Conservation (phyloP, 768 basidiomycete genomes). For the Neoboletus subvelutipes region DNA sequence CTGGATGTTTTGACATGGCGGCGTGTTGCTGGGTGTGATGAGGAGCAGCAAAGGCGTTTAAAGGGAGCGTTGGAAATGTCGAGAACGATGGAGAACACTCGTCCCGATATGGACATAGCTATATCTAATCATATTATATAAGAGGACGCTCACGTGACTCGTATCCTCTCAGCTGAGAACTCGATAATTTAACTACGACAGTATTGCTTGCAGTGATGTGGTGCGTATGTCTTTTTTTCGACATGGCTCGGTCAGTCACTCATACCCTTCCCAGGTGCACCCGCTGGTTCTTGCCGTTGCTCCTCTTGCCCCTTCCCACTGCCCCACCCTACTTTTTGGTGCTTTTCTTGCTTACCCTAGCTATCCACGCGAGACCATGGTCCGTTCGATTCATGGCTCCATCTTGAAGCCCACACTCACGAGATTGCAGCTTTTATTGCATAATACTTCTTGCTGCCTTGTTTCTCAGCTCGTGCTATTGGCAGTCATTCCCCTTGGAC, state of each 20-base stretch:
- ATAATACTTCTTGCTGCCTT: slow-evolving; percentile 79
- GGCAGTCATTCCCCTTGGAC: slow-evolving; percentile 76
- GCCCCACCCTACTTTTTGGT: slow-evolving; percentile 79
- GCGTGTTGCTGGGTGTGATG: slow-evolving; percentile 11
- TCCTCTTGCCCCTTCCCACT: slow-evolving; percentile 75
- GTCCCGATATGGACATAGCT: slow-evolving; percentile 15
- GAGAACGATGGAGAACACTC: slow-evolving; percentile 34
- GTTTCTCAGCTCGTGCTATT: slow-evolving; percentile 86
- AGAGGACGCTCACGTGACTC: slow-evolving; percentile 20
- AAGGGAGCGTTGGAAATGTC: slow-evolving; percentile 26
- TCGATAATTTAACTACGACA: not conserved
- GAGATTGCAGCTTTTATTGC: slow-evolving; percentile 70
- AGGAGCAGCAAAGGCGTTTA: slow-evolving; percentile 2
- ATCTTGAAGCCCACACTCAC: slow-evolving; percentile 6
- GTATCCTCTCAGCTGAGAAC: too few species aligned
- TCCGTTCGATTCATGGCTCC: slow-evolving; percentile 35
- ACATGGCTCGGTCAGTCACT: not conserved
- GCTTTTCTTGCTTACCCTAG: slow-evolving; percentile 73
- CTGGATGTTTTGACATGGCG: slow-evolving; percentile 63
- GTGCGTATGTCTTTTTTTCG: slow-evolving; percentile 38
- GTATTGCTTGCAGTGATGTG: slow-evolving; percentile 43
- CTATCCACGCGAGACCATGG: slow-evolving; percentile 84
- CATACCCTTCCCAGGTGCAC: slow-evolving; percentile 60
- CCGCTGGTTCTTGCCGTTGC: slow-evolving; percentile 78
- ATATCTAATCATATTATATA: slow-evolving; percentile 14